These are phyloP conservation scores for Mentha longifolia DNA, from an alignment of 257 asterid genomes.

Conservation along the genomic window DNA sequence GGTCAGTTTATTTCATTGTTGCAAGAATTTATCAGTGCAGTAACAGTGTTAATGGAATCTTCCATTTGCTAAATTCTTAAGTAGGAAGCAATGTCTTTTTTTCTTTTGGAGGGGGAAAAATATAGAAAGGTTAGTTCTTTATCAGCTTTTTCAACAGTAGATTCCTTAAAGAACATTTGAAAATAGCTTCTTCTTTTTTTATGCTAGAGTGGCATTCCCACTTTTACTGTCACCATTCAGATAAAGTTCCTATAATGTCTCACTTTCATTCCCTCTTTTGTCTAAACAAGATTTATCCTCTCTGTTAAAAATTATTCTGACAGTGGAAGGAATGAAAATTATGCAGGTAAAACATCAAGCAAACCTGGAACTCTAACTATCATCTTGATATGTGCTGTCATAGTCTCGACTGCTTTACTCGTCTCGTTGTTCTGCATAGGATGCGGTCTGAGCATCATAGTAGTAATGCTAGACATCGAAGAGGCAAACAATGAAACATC, in stretches of 20 bases:
- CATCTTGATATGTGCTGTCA: constrained; percentile 26
- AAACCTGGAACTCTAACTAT: constrained; percentile 19
- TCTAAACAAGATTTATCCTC: background rate
- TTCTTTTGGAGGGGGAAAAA: background rate
- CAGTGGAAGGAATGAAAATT: constrained; percentile 6
- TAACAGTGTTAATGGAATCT: background rate
- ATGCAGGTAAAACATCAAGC: constrained; percentile 24
- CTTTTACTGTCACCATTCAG: constrained; percentile 27
- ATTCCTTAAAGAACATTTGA: background rate
- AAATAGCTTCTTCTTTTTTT: background rate
- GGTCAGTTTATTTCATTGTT: constrained; percentile 23
- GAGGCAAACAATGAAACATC: constrained; percentile 4
- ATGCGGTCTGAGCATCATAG: constrained; percentile 15
- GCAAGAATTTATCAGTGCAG: background rate
- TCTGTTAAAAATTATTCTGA: background rate
- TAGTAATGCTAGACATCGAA: background rate
- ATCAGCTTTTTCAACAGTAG: constrained; percentile 17
- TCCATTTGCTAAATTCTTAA: constrained; percentile 3
- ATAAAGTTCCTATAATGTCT: constrained; percentile 22
- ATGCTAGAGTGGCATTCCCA: constrained; percentile 17
- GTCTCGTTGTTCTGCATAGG: constrained; percentile 33
- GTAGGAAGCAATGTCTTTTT: constrained; percentile 13
- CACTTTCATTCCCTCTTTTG: background rate
- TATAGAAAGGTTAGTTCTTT: background rate
- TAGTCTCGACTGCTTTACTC: constrained; percentile 18